Evolutionary conservation across 768 basidiomycete species (phyloP).

Genomic region (Naematelia aurantialba): DNA sequence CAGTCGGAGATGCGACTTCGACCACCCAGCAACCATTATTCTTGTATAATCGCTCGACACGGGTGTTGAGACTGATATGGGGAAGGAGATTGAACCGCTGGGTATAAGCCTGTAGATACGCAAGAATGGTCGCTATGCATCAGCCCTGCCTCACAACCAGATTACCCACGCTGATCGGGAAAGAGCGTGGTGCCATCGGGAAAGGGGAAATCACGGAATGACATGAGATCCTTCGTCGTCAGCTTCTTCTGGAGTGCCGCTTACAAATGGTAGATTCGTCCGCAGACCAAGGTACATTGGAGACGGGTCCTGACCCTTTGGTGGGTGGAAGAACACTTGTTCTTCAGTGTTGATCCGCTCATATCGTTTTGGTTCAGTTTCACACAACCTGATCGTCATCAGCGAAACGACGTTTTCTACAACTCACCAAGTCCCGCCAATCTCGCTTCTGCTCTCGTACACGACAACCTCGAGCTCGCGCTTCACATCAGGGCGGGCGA

Average conservation of each 20-base stretch:
- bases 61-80: conserved; percentile 62
- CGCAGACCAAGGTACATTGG: conserved; percentile 46
- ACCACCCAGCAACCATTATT: conserved; percentile 25
- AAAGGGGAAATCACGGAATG: conserved; percentile 35
- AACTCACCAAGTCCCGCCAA: conserved; percentile 46
- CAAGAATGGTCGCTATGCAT: conserved; percentile 54
- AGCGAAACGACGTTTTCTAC: background rate
- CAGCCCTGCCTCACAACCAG: background rate
- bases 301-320: conserved; percentile 26
- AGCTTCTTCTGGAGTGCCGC: conserved; percentile 5
- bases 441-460: conserved; percentile 34
- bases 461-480: conserved; percentile 26
- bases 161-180: conserved; percentile 33
- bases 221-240: conserved; percentile 41
- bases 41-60: conserved; percentile 53
- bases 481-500: conserved; percentile 15
- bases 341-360: conserved; percentile 2
- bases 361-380: conserved; percentile 3
- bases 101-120: conserved; percentile 68
- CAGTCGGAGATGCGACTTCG: conserved; percentile 10
- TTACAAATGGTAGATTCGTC: conserved; percentile 46
- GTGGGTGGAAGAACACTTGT: conserved; percentile 27
- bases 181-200: conserved; percentile 25
- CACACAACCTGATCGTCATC: conserved; percentile 10
- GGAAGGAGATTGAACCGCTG: conserved; percentile 59